Percentiles rank a stretch among this genome's conserved stretches.
Conservation (phyloP, 805 yeast species). For the Metschnikowia sp. region DNA sequence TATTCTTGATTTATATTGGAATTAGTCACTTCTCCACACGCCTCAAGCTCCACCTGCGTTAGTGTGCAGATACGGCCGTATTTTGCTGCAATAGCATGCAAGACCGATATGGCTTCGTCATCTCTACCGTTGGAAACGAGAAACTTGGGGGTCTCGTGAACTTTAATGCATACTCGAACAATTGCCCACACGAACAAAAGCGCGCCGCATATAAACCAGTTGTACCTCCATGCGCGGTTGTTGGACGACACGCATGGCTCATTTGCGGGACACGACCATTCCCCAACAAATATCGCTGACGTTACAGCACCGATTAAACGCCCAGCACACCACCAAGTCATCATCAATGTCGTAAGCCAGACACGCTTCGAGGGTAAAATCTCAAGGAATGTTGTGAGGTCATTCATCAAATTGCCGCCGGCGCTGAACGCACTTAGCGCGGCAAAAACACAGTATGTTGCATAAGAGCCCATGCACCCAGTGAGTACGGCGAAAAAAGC, state of each 20-base stretch:
- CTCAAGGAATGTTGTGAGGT: conserved; percentile 52
- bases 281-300: conserved; percentile 51
- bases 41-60: conserved; percentile 10
- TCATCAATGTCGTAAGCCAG: conserved; percentile 49
- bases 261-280: conserved; percentile 36
- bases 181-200: conserved; percentile 7
- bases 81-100: conserved; percentile 10
- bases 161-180: conserved; percentile 3
- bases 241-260: conserved; percentile 7
- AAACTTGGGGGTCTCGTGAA: conserved; percentile 14
- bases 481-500: conserved; percentile 49
- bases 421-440: conserved; percentile 44
- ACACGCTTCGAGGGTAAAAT: conserved; percentile 50
- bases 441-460: conserved; percentile 49
- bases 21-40: conserved; percentile 15
- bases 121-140: conserved; percentile 11
- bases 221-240: conserved; percentile 14
- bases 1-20: neutral
- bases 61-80: conserved; percentile 15
- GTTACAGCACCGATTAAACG: conserved; percentile 50
- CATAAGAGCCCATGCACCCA: conserved; percentile 50
- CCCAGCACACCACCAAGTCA: conserved; percentile 56
- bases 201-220: conserved; percentile 10
- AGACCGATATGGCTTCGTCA: conserved; percentile 8
- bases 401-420: conserved; percentile 58